A percentile compares a stretch with the other conserved stretches of the same genome.
phyloP scores from a whole-genome alignment of 805 yeast genomes.

The Starmerella etchellsii region DNA sequence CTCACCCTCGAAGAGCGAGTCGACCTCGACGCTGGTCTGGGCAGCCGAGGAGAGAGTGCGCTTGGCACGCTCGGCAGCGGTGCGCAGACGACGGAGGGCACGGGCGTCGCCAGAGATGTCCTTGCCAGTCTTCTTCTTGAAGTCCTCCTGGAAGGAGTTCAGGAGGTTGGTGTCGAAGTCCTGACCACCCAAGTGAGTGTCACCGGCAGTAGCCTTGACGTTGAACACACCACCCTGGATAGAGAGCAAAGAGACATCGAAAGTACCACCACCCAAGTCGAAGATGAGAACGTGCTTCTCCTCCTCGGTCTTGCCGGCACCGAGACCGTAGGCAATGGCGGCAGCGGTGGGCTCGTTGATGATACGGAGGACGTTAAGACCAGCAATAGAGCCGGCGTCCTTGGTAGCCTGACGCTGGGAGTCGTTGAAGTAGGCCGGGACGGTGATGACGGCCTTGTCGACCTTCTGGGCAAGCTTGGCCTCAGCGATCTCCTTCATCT shows the following conservation, averaged over 20 bases:
- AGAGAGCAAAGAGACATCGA: slow-evolving; percentile 84
- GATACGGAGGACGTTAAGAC: slow-evolving; percentile 71
- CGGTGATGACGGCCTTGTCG: slow-evolving; percentile 75
- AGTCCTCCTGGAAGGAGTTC: slow-evolving; percentile 83
- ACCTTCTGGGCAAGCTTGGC: slow-evolving; percentile 67
- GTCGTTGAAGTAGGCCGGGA: slow-evolving; percentile 81
- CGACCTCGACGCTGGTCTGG: slow-evolving; percentile 92
- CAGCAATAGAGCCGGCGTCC: slow-evolving; percentile 81
- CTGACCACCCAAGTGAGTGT: slow-evolving; percentile 99
- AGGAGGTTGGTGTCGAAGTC: slow-evolving; percentile 95
- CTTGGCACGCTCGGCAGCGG: slow-evolving; percentile 99
- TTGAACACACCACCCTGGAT: slow-evolving; percentile 95
- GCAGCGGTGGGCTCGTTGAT: slow-evolving; percentile 93
- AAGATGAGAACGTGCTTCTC: slow-evolving; percentile 83
- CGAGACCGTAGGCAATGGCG: slow-evolving; percentile 93
- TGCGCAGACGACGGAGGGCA: slow-evolving; percentile 95
- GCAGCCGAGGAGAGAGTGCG: slow-evolving; percentile 94
- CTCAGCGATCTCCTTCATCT: slow-evolving; percentile 82
- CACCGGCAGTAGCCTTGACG: slow-evolving; percentile 98
- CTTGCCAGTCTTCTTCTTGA: slow-evolving; percentile 87
- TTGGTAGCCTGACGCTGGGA: slow-evolving; percentile 84
- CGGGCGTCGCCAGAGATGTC: slow-evolving; percentile 86
- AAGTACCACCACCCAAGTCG: slow-evolving; percentile 97
- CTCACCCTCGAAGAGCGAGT: slow-evolving; percentile 88
- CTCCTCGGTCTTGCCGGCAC: slow-evolving; percentile 69